Evolutionary conservation across 1,284 basidiomycete genomes (phyloP), one percentile per base, ranked within the genome.

Genomic region (Entoloma clypeatum): DNA sequence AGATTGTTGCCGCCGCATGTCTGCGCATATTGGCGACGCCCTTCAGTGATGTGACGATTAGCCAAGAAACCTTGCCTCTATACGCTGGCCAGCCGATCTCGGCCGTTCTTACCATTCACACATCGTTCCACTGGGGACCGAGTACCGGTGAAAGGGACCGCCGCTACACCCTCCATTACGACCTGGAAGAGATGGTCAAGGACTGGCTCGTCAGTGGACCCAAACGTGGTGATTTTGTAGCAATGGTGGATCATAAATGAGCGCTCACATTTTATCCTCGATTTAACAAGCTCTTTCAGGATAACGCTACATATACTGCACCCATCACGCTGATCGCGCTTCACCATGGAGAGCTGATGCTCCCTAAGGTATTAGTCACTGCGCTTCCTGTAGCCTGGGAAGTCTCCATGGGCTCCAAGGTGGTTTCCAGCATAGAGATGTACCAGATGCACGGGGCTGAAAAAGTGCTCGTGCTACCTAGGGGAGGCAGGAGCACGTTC

Each of bases 201-300:
- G 87, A 90, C 50, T 92, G 89, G 89, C 67, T 92, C 2, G 75
- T 92, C 9, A 86, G 85, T 48, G 89, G 90, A 7, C 72, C 74
- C 29, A 89, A 88, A 59, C 74, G 80, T 36, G 90, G 87, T 1
- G 82, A 87, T 51, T 90, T 89, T 51, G 49, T 71, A 18, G 86
- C 84, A 7, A 72, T 64, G 61, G 86, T 85, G 52, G 44, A 71
- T 45, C 32, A 7, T 30, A 17, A 13, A 16, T 19, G 11, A 8
- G 8, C 21, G 14, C 11, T 7, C 8, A 30, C 5, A 14, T 23
- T 10, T 39, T 14, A 18, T 7, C 21, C 29, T 28, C 5, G 40
- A 33, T 7, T 21, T 27, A 21, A 16, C 11, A 9, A 13, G n/a
- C 27, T 28, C 28, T 32, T 17, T 30, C 41, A 87, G 84, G 75